Percentiles rank a stretch among this genome's conserved stretches.
These are phyloP conservation scores for Paxillus rubicundulus DNA, from an alignment of 768 basidiomycete genomes.

Conservation along the genomic window DNA sequence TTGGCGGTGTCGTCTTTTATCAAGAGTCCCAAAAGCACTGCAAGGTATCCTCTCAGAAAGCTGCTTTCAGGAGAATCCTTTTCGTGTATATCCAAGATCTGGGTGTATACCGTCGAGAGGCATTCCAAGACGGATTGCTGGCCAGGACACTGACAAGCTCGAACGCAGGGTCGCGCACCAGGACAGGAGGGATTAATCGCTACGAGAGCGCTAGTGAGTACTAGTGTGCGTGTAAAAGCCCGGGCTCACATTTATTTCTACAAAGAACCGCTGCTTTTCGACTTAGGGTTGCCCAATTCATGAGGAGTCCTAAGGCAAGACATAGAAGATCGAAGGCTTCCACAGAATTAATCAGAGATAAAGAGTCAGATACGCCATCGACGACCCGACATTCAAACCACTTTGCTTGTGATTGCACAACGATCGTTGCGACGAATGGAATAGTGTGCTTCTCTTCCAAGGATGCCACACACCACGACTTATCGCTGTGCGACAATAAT, in stretches of 20 bases:
- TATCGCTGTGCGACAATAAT: conserved; percentile 63
- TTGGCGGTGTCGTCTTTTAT: conserved; percentile 34
- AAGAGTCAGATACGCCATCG: neutral
- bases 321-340: conserved; percentile 68
- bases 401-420: conserved; percentile 38
- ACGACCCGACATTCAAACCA: conserved; percentile 14
- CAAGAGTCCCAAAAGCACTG: conserved; percentile 65
- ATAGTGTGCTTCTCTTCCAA: conserved; percentile 46
- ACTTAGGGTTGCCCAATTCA: conserved; percentile 69
- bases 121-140: conserved; percentile 47
- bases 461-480: conserved; percentile 54
- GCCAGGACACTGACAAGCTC: conserved; percentile 50
- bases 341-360: conserved; percentile 20
- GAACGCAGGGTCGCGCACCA: conserved; percentile 47
- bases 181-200: conserved; percentile 52
- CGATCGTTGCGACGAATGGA: conserved; percentile 45
- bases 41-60: conserved; percentile 70
- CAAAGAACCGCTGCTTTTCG: conserved; percentile 46
- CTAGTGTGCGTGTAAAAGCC: neutral
- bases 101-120: conserved; percentile 48
- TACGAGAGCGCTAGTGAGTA: conserved; percentile 24
- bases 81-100: conserved; percentile 27
- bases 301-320: conserved; percentile 70
- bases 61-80: conserved; percentile 37
- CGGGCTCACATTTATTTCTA: conserved; percentile 48